These are phyloP conservation scores for Breviolum minutum DNA, from an alignment of 73 alveolate genomes.

Conservation along the genomic window DNA sequence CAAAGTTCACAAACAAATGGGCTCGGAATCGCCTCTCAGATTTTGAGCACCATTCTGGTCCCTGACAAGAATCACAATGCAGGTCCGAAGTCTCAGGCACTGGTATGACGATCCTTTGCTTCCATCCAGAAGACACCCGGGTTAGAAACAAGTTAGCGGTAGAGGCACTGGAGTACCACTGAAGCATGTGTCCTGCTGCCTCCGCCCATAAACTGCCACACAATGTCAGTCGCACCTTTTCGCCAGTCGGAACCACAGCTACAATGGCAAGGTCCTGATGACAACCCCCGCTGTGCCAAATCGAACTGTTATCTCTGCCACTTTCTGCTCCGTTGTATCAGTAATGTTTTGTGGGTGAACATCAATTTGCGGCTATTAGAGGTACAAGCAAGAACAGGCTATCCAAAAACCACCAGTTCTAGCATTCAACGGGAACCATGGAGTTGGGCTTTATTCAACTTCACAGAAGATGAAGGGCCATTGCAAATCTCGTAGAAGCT, in stretches of 20 bases:
- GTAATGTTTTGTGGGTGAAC: too few relatives aligned
- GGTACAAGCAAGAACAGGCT: too few relatives aligned
- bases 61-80: neutral
- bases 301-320: too few relatives aligned
- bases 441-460: too few relatives aligned
- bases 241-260: conserved; percentile 11
- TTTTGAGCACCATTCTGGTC: conserved; percentile 59
- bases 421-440: too few relatives aligned
- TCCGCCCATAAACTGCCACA: neutral
- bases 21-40: conserved; percentile 40
- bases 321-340: too few relatives aligned
- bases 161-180: neutral
- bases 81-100: neutral
- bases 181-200: neutral
- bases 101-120: neutral
- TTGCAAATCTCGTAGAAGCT: too few relatives aligned
- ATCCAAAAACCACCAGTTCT: too few relatives aligned
- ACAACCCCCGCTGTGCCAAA: neutral
- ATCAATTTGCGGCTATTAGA: too few relatives aligned
- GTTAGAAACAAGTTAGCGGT: neutral
- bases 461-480: too few relatives aligned
- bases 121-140: neutral
- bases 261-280: conserved; percentile 28
- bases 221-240: conserved; percentile 4
- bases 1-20: too few relatives aligned